Percentiles rank a stretch among this genome's conserved stretches.
Evolutionary conservation across 2,329 filamentous ascomycete species (phyloP).

Genomic region (Incumbomyces delicatus): DNA sequence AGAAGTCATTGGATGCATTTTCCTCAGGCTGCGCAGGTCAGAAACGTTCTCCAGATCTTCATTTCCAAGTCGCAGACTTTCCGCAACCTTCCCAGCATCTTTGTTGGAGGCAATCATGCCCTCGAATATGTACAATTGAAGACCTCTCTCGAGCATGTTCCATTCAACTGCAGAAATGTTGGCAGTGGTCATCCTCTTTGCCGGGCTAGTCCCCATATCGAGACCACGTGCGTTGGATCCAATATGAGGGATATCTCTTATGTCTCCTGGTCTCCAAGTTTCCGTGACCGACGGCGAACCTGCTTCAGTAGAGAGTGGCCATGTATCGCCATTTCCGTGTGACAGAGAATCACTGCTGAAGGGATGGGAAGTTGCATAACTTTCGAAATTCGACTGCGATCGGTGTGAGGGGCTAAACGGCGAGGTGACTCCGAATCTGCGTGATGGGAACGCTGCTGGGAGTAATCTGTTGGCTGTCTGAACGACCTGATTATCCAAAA

Average conservation of each 20-base stretch:
- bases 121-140: conserved; percentile 6
- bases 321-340: too few relatives aligned
- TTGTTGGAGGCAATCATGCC: neutral
- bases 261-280: neutral
- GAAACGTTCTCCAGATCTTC: neutral
- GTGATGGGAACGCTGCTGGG: neutral
- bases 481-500: neutral
- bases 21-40: neutral
- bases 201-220: neutral
- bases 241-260: too few relatives aligned
- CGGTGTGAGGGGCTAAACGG: too few relatives aligned
- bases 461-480: neutral
- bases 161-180: neutral
- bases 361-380: too few relatives aligned
- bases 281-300: too few relatives aligned
- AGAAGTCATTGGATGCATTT: conserved; percentile 1
- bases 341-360: too few relatives aligned
- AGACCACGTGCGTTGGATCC: neutral
- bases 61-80: neutral
- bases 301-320: too few relatives aligned
- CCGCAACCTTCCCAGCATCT: neutral
- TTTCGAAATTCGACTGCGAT: too few relatives aligned
- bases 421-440: neutral
- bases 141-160: conserved; percentile 3
- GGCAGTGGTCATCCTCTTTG: neutral